Base-by-base conservation (phyloP, 2,329 filamentous ascomycete species). In the Pseudopithomyces maydicus region DNA sequence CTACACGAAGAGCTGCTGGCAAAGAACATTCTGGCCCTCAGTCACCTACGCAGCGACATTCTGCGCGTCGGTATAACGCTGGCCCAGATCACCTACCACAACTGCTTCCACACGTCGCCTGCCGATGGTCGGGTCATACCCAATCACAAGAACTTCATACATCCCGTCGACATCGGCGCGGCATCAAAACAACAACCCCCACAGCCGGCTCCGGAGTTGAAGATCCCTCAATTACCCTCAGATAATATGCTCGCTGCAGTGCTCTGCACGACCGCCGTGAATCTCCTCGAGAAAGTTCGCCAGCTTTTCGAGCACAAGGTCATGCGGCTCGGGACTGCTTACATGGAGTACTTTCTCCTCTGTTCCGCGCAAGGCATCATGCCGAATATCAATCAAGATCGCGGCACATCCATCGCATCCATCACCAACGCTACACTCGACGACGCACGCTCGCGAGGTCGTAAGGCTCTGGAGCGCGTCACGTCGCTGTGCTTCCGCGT, bases 281-380 rank as follows among this genome's bases (percentile, higher is more conserved):
- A 67, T 6, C 64, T 76, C 7, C 55, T 77, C 3, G 70, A 73
- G 38, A 68, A 64, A n/a, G 65, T 68, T 0, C 55, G 67, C 5
- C 51, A 66, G 8, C 57, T 72, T 7, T 74, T 72, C 42, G 73
- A 77, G 38, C 51, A 65, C 6, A 76, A 75, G 50, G 61, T 74
- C 11, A 66, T 72, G 63, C 71, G 73, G 8, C 60, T 75, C 11
- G 73, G 72, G 8, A 74, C 71, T 2, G 73, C 69, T 2, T 75
- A 73, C 39, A 72, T 74, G 67, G 72, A 75, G 48, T 73, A 65
- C 53, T 75, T 71, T 66, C 58, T 74, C 8, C 55, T 75, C 33
- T 67, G 61, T n/a, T 67, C 73, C 17, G 69, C 69, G 1, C 57
- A 69, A 17, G 64, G 63, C 7, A 70, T 74, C 57, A 65, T 75